These are phyloP conservation scores for Paecilomyces fulvus DNA, from an alignment of 2,329 filamentous ascomycete species.

Conservation along the genomic window DNA sequence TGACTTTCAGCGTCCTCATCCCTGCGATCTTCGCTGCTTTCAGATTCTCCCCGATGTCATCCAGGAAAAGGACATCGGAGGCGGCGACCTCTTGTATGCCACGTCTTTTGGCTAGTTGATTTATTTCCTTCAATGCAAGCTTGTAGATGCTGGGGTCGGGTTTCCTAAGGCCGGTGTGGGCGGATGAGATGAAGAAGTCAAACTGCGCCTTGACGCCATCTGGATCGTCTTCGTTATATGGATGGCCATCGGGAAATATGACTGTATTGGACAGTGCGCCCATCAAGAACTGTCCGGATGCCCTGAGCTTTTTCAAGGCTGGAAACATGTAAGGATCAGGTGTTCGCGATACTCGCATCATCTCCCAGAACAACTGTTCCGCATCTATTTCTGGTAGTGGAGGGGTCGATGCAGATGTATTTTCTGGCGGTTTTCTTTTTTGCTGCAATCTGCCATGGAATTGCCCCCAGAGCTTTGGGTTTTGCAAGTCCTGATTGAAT, in stretches of 20 bases:
- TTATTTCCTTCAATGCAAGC: conserved; percentile 58
- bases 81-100: conserved; percentile 49
- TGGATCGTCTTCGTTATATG: conserved; percentile 50
- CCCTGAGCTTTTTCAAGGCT: conserved; percentile 61
- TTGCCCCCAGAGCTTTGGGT: conserved; percentile 57
- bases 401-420: conserved; percentile 36
- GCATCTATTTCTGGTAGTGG: conserved; percentile 66
- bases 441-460: conserved; percentile 39
- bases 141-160: conserved; percentile 76
- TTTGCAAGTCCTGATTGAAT: conserved; percentile 67
- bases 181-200: conserved; percentile 79
- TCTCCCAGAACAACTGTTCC: conserved; percentile 75
- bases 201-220: conserved; percentile 61
- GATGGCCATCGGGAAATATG: conserved; percentile 69
- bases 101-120: conserved; percentile 52
- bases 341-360: conserved; percentile 66
- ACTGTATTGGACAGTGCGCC: conserved; percentile 87
- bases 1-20: conserved; percentile 77
- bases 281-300: conserved; percentile 58
- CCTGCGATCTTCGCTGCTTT: conserved; percentile 68
- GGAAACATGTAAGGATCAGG: conserved; percentile 86
- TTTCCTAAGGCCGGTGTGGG: conserved; percentile 80
- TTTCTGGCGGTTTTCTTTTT: conserved; percentile 11
- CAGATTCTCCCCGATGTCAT: conserved; percentile 91
- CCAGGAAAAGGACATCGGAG: conserved; percentile 72